Evolutionary conservation across 768 basidiomycete genomes (phyloP).

Genomic region (Piloderma croceum): DNA sequence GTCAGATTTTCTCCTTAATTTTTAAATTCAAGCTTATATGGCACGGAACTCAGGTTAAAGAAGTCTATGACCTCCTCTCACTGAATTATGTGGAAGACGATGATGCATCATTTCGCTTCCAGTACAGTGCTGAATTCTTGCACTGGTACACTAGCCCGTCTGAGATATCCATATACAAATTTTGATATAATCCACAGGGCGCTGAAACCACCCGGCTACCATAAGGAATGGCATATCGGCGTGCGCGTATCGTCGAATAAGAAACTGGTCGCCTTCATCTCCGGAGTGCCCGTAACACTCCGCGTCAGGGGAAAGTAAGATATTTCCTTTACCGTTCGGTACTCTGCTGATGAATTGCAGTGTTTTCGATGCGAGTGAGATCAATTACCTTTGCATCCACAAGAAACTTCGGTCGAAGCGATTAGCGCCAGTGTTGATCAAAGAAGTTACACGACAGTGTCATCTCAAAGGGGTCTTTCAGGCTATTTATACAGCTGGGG

Average conservation of each 20-base stretch:
- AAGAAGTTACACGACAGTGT: constrained; percentile 92
- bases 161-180: background rate
- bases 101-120: constrained; percentile 93
- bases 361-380: constrained; percentile 71
- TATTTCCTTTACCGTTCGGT: background rate
- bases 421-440: constrained; percentile 91
- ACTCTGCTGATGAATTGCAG: constrained; percentile 33
- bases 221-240: constrained; percentile 93
- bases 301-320: constrained; percentile 81
- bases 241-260: constrained; percentile 87
- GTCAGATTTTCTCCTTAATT: constrained; percentile 32
- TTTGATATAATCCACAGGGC: constrained; percentile 56
- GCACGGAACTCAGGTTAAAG: constrained; percentile 60
- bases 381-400: constrained; percentile 97
- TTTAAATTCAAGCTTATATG: constrained; percentile 4
- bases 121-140: constrained; percentile 92
- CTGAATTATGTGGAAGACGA: constrained; percentile 96
- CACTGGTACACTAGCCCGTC: constrained; percentile 56
- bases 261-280: constrained; percentile 95
- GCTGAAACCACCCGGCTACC: constrained; percentile 87
- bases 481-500: constrained; percentile 94
- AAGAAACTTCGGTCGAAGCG: constrained; percentile 96
- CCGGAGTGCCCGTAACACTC: constrained; percentile 81
- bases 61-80: constrained; percentile 88
- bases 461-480: constrained; percentile 90